Evolutionary conservation across 2,329 filamentous ascomycete genomes (phyloP).

Genomic region (Diaporthe australafricana): DNA sequence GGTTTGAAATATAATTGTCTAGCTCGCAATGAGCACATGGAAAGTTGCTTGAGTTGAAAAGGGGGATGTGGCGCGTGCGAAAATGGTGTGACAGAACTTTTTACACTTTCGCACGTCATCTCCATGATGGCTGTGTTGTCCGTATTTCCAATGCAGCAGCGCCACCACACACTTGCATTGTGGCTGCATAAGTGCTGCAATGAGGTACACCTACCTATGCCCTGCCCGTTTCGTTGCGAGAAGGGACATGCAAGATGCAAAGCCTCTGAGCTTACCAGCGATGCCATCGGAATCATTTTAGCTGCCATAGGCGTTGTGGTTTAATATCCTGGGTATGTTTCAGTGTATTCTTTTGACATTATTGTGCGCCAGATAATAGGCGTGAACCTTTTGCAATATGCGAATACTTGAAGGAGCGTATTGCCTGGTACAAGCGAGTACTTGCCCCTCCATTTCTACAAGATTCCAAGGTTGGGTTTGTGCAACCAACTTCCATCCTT

Average conservation of each 20-base stretch:
- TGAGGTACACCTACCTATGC: not conserved
- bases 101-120: not conserved
- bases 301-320: too few relatives aligned
- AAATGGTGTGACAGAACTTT: not conserved
- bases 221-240: not conserved
- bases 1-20: too few relatives aligned
- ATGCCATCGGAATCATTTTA: too few relatives aligned
- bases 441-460: too few relatives aligned
- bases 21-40: not conserved
- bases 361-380: too few relatives aligned
- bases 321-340: too few relatives aligned
- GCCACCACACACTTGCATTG: not conserved
- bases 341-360: too few relatives aligned
- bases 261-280: too few relatives aligned
- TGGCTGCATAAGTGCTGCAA: not conserved
- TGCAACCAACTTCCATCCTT: not conserved
- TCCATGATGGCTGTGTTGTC: not conserved
- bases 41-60: not conserved
- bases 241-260: not conserved
- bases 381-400: too few relatives aligned
- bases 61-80: not conserved
- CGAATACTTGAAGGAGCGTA: too few relatives aligned
- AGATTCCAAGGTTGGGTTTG: not conserved
- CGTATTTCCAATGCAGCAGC: not conserved
- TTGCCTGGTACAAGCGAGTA: too few relatives aligned